These are phyloP conservation scores for Arthroderma uncinatum DNA, from an alignment of 2,329 filamentous ascomycete genomes.

Conservation along the genomic window DNA sequence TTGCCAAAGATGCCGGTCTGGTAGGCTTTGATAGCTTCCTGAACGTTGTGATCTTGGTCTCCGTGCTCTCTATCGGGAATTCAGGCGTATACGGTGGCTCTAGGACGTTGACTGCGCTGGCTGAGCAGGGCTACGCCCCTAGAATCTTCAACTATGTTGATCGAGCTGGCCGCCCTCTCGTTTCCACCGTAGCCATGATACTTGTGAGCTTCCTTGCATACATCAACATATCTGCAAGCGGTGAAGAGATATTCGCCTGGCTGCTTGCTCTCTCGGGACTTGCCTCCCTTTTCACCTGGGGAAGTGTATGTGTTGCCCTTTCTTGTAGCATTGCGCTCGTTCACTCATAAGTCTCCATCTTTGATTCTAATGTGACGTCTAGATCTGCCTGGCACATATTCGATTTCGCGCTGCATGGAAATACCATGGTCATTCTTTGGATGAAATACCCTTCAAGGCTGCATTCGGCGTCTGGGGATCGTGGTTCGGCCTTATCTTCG, in stretches of 20 bases:
- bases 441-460: slow-evolving; percentile 53
- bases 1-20: slow-evolving; percentile 51
- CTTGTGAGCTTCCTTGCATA: slow-evolving; percentile 33
- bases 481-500: slow-evolving; percentile 48
- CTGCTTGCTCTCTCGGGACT: slow-evolving; percentile 54
- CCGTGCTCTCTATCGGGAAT: slow-evolving; percentile 50
- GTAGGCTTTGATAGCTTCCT: slow-evolving; percentile 51
- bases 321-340: neutral
- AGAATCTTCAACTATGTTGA: slow-evolving; percentile 37
- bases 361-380: neutral
- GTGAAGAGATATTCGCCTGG: slow-evolving; percentile 50
- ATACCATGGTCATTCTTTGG: slow-evolving; percentile 45
- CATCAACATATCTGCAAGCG: slow-evolving; percentile 33
- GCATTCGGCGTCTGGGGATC: slow-evolving; percentile 50
- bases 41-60: slow-evolving; percentile 55
- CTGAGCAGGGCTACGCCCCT: slow-evolving; percentile 36
- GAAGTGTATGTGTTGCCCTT: slow-evolving; percentile 26
- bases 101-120: slow-evolving; percentile 46
- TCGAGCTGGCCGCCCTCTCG: slow-evolving; percentile 35
- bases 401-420: slow-evolving; percentile 54
- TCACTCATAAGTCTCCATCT: no score
- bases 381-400: slow-evolving; percentile 55
- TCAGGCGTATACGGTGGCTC: slow-evolving; percentile 48
- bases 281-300: slow-evolving; percentile 55
- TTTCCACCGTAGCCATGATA: slow-evolving; percentile 32